phyloP scores from a whole-genome alignment of 2,329 filamentous ascomycete species.

The Purpureocillium takamizusanense region DNA sequence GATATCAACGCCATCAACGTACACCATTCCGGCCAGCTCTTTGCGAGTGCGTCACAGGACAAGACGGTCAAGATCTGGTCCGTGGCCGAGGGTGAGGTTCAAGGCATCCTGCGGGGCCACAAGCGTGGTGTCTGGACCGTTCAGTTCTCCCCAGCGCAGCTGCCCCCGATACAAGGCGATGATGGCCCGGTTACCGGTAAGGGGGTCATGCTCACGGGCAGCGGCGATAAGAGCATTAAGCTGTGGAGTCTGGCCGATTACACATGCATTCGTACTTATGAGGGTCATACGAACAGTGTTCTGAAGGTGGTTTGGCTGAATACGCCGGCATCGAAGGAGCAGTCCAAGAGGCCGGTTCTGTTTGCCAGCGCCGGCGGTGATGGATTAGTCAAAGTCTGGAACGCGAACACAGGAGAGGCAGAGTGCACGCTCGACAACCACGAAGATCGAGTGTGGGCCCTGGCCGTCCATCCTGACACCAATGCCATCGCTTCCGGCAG shows the following conservation, averaged over 20 bases:
- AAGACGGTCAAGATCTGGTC: conserved; percentile 97
- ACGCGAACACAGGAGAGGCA: conserved; percentile 73
- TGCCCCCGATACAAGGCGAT: conserved; percentile 64
- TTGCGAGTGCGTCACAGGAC: conserved; percentile 94
- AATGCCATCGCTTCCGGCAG: conserved; percentile 82
- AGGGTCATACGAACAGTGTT: conserved; percentile 93
- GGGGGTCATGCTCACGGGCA: conserved; percentile 80
- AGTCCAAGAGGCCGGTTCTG: conserved; percentile 52
- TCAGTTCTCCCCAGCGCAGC: conserved; percentile 73
- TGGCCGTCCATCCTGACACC: conserved; percentile 60
- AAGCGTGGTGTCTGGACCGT: conserved; percentile 94
- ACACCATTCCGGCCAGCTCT: conserved; percentile 64
- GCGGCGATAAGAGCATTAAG: conserved; percentile 92
- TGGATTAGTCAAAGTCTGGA: conserved; percentile 94
- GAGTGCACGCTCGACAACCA: conserved; percentile 94
- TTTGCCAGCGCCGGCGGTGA: conserved; percentile 87
- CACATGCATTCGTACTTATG: conserved; percentile 84
- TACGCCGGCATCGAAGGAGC: conserved; percentile 37
- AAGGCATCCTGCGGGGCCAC: conserved; percentile 87
- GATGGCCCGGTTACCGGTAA: conserved; percentile 65
- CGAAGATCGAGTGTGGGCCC: conserved; percentile 88
- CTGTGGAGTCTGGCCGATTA: conserved; percentile 92
- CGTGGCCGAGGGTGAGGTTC: conserved; percentile 76
- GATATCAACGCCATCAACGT: conserved; percentile 94
- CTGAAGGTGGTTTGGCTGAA: conserved; percentile 87